Base-by-base conservation (phyloP, 495 filamentous ascomycete genomes). In the Annulohypoxylon maeteangense region DNA sequence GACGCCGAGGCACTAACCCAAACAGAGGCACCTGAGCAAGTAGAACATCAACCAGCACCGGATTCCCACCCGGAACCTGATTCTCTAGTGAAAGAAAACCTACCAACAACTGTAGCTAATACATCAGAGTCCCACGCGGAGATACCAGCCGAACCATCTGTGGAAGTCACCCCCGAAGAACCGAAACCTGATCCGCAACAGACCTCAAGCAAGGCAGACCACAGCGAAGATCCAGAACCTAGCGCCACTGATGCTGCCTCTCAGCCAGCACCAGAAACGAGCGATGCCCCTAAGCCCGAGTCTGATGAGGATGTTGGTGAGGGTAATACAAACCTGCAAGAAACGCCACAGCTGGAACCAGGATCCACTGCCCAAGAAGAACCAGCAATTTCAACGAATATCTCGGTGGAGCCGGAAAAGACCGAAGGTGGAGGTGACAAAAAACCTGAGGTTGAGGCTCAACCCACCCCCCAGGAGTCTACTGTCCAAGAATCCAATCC, bases 1-100 rank as follows among this genome's bases (percentile, higher is more conserved):
- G n/a, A 18, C 7, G 40, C 40, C 7, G 40, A 53, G 36, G 25
- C 40, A 18, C 25, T 58, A 51, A 36, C 44, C 14, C 55, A 68
- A 29, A 20, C 54, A 4, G 55, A 47, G 16, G n/a, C 5, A 16
- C 40, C 40, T 44, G 7, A 44, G 40, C 40, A 44, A 18, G 40
- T 7, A 16, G 40, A 44, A 44, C n/a, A 50, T 27, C 8, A 25
- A 25, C 7, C 40, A 18, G 7, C 23, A 3, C 18, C 12, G 23
- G 23, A 25, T 27, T 4, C 45, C 12, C 22, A 59, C 22, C 23
- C 3, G 6, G 36, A 40, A 0, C 7, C 29, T 7, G 32, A 55
- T 10, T 50, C 45, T 12, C 7, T 3, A 25, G 22, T 22, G 20
- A 50, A 50, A 14, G 40, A 44, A 12, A 50, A 8, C 10, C 45